Conservation (phyloP, 2,329 filamentous ascomycete genomes). For the Fusarium succisae region DNA sequence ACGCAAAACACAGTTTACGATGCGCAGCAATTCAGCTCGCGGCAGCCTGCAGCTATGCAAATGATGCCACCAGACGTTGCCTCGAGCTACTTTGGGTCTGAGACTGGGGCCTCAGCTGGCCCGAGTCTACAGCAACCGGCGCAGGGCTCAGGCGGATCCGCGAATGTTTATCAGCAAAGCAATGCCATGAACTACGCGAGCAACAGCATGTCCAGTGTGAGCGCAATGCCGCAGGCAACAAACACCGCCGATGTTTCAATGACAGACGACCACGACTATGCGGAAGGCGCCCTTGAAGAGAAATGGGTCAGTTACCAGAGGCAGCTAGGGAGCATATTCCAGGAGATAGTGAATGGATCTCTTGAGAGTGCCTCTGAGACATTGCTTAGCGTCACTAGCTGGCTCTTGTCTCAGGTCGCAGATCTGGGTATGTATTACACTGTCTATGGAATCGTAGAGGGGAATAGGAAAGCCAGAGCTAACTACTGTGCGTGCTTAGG, state of each 20-base stretch:
- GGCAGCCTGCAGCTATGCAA: slow-evolving; percentile 80
- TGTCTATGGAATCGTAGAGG: neutral
- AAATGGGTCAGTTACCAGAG: slow-evolving; percentile 73
- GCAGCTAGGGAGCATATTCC: slow-evolving; percentile 74
- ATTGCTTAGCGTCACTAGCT: slow-evolving; percentile 62
- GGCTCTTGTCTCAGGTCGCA: slow-evolving; percentile 64
- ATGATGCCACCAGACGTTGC: slow-evolving; percentile 64
- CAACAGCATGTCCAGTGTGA: slow-evolving; percentile 57
- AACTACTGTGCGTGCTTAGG: slow-evolving; percentile 61
- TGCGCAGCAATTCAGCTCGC: slow-evolving; percentile 76
- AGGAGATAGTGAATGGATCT: slow-evolving; percentile 68
- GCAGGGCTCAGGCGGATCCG: slow-evolving; percentile 58
- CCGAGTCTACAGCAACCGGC: slow-evolving; percentile 61
- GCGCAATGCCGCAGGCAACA: slow-evolving; percentile 53
- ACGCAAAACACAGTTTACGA: slow-evolving; percentile 77
- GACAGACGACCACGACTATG: slow-evolving; percentile 65
- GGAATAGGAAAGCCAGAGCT: slow-evolving; percentile 1
- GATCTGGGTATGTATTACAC: slow-evolving; percentile 60
- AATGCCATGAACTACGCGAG: slow-evolving; percentile 63
- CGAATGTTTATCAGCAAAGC: slow-evolving; percentile 73
- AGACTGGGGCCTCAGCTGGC: slow-evolving; percentile 60
- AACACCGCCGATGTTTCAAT: slow-evolving; percentile 57
- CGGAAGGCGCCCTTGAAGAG: slow-evolving; percentile 68
- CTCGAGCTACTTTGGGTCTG: slow-evolving; percentile 74
- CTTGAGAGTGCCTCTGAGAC: slow-evolving; percentile 62